Evolutionary conservation across 495 filamentous ascomycete species (phyloP), one percentile per base, ranked within the genome.

Genomic region (Acidiella bohemica): DNA sequence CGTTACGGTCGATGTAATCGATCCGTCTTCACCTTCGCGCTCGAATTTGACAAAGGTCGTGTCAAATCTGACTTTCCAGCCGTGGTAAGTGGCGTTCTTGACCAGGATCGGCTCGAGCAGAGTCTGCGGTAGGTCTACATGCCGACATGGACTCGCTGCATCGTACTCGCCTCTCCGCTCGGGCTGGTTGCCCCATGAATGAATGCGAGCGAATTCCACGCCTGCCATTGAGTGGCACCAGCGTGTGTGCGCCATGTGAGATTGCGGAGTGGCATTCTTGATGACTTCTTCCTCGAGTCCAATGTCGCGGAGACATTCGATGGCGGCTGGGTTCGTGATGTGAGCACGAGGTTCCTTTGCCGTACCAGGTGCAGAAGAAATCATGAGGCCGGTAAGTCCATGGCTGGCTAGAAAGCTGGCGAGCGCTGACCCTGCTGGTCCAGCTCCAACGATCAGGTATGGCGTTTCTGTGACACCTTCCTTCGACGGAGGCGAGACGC

Each of bases 241-340:
- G 36, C 69, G 55, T 2, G 66, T 68, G 34, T 70, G 64, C 43
- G 60, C 50, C 59, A 73, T 68, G 31, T 54, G 51, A 14, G 60
- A 51, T 1, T 62, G 56, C 13, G 51, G 50, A 9, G 60, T 61
- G 11, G 64, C 62, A 19, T 62, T 44, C 17, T 53, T 47, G 2
- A 56, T 32, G 27, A 59, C 57, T 39, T 66, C 66, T n/a, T 60
- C 41, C 13, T 72, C 67, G 0, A 73, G 55, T 3, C 70, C 69
- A 35, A 75, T 67, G 40, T 75, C 70, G 14, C 71, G 66, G 6
- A 75, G 57, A 53, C 67, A 71, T 53, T 75, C 70, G 17, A 70
- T 46, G 0, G 67, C 76, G 16, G 76, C 76, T 45, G 79, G 73
- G 41, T 72, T 75, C 20, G 66, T 71, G 32, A 74, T 72, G 43